Evolutionary conservation across 768 basidiomycete species (phyloP).

Genomic region (Russula earlei): DNA sequence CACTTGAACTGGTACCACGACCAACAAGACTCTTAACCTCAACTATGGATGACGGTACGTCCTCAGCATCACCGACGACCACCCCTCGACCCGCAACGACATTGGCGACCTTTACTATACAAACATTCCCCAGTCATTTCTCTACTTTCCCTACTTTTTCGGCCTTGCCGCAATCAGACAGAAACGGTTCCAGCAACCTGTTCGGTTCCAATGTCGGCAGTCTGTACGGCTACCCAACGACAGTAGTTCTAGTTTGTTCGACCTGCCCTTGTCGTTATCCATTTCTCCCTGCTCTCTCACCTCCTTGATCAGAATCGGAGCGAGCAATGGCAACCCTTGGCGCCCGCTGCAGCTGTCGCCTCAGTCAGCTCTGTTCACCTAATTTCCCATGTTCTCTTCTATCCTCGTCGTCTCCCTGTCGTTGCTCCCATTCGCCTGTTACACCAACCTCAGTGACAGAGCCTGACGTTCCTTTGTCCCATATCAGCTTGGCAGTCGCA

Average conservation of each 20-base stretch:
- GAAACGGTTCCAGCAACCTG: conserved; percentile 15
- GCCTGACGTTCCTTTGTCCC: conserved; percentile 36
- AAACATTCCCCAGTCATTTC: conserved; percentile 17
- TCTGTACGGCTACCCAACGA: conserved; percentile 20
- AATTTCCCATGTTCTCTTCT: conserved; percentile 18
- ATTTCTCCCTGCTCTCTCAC: conserved; percentile 18
- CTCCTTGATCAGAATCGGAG: conserved; percentile 22
- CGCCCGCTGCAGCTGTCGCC: conserved; percentile 18
- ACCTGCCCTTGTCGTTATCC: conserved; percentile 5
- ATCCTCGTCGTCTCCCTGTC: conserved; percentile 25
- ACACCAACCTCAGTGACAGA: conserved; percentile 24
- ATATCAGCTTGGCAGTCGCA: conserved; percentile 74
- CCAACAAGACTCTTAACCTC: conserved; percentile 22
- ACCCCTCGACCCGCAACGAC: conserved; percentile 38
- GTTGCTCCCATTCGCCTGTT: conserved; percentile 19
- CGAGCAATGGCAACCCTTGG: conserved; percentile 10
- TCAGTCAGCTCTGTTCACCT: conserved; percentile 19
- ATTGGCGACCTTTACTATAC: conserved; percentile 32
- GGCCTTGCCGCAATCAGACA: conserved; percentile 18
- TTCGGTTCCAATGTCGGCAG: conserved; percentile 19
- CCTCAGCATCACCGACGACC: conserved; percentile 65
- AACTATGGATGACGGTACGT: conserved; percentile 70
- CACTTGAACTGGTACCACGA: conserved; percentile 18
- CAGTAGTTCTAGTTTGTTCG: conserved; percentile 15
- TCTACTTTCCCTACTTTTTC: conserved; percentile 19